Percentiles rank a stretch among this genome's conserved stretches.
Conservation (phyloP, 2,329 filamentous ascomycete genomes). For the Harringtonia aguacate region DNA sequence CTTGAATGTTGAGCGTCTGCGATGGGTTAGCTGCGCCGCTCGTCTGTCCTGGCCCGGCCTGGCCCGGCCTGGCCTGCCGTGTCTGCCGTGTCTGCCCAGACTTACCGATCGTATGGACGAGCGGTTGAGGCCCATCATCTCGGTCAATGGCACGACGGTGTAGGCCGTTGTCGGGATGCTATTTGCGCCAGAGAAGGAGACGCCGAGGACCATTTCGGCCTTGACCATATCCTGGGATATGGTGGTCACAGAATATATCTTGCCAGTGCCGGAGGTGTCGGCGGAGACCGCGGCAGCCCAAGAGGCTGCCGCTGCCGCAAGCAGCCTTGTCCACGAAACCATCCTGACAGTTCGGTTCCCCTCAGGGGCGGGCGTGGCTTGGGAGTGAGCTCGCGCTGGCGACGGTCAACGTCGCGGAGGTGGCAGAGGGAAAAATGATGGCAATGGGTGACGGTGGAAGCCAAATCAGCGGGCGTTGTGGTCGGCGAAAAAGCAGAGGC, state of each 20-base stretch:
- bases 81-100: neutral
- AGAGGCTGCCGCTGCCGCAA: constrained; percentile 17
- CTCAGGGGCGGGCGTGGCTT: neutral
- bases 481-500: neutral
- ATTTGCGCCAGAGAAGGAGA: constrained; percentile 18
- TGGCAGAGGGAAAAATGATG: neutral
- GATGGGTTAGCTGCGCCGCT: neutral
- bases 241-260: constrained; percentile 19
- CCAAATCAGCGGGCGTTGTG: too few species aligned
- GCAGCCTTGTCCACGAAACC: constrained; percentile 21
- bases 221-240: constrained; percentile 27
- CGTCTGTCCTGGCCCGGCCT: too few species aligned
- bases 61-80: too few species aligned
- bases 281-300: constrained; percentile 19
- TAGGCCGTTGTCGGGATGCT: constrained; percentile 21
- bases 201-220: constrained; percentile 29
- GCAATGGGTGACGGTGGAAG: neutral
- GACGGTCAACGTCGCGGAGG: constrained; percentile 27
- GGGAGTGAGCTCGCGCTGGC: constrained; percentile 13
- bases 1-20: constrained; percentile 32
- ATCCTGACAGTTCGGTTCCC: constrained; percentile 13
- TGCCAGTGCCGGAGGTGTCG: constrained; percentile 17
- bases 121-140: constrained; percentile 29
- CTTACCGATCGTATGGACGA: constrained; percentile 27
- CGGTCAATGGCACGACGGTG: constrained; percentile 34